Percentiles rank a stretch among this genome's conserved stretches.
Evolutionary conservation across 345 rosid species (phyloP).

Genomic region (Anacardium occidentale): DNA sequence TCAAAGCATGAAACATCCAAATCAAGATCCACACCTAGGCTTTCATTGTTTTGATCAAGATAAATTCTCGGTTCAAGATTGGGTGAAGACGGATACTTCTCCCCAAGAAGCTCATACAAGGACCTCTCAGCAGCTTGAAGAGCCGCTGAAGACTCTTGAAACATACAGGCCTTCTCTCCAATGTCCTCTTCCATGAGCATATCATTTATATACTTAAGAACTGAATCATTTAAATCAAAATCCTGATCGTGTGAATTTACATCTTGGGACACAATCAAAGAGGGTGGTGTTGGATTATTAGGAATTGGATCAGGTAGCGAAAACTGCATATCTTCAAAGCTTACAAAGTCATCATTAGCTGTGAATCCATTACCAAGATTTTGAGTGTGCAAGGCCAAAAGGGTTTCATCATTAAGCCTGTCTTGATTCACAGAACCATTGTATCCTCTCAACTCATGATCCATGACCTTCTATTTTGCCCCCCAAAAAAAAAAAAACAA

Average conservation of each 20-base stretch:
- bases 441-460: constrained; percentile 27
- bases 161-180: constrained; percentile 51
- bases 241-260: constrained; percentile 38
- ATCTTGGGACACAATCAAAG: constrained; percentile 17
- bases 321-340: constrained; percentile 19
- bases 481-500: no score
- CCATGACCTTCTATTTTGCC: constrained; percentile 37
- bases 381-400: constrained; percentile 16
- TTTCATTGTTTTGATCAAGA: constrained; percentile 19
- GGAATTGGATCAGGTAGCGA: constrained; percentile 19
- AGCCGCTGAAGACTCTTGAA: constrained; percentile 57
- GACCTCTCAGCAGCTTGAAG: constrained; percentile 64
- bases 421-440: constrained; percentile 29
- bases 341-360: neutral
- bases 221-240: constrained; percentile 54
- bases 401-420: constrained; percentile 22
- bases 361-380: constrained; percentile 18
- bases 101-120: constrained; percentile 56
- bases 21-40: constrained; percentile 22
- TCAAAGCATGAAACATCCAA: constrained; percentile 11
- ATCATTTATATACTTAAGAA: constrained; percentile 49
- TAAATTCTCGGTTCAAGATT: constrained; percentile 1
- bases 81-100: constrained; percentile 45
- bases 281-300: neutral
- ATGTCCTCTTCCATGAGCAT: constrained; percentile 70